phyloP scores from a whole-genome alignment of 2,329 filamentous ascomycete genomes.

The Pseudofabraea citricarpa region DNA sequence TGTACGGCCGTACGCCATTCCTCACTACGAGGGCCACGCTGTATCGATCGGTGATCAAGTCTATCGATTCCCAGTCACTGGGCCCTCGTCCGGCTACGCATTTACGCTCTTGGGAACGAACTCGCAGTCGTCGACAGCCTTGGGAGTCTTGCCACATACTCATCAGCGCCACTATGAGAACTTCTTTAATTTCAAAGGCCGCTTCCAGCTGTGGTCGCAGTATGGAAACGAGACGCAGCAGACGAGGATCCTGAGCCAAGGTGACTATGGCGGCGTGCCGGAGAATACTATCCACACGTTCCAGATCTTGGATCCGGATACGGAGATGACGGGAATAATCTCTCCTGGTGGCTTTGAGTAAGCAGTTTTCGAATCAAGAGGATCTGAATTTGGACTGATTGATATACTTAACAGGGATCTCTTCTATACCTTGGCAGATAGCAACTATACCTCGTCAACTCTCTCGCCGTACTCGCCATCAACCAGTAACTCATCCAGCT shows the following conservation, averaged over 20 bases:
- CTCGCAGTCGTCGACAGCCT: slow-evolving; percentile 28
- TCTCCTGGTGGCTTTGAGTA: slow-evolving; percentile 43
- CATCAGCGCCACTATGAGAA: slow-evolving; percentile 40
- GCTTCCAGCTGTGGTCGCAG: slow-evolving; percentile 39
- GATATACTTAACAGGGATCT: slow-evolving; percentile 23
- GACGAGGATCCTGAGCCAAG: slow-evolving; percentile 34
- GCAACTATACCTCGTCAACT: slow-evolving; percentile 30
- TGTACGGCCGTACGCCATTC: slow-evolving; percentile 20
- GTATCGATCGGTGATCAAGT: slow-evolving; percentile 29
- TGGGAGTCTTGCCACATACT: slow-evolving; percentile 39
- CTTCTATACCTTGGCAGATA: slow-evolving; percentile 34
- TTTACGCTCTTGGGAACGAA: slow-evolving; percentile 41
- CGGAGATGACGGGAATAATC: slow-evolving; percentile 40
- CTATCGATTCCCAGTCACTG: slow-evolving; percentile 39
- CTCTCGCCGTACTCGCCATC: slow-evolving; percentile 32
- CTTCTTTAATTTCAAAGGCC: slow-evolving; percentile 40
- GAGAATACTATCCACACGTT: slow-evolving; percentile 43
- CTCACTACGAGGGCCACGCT: slow-evolving; percentile 20
- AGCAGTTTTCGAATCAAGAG: slow-evolving; percentile 4
- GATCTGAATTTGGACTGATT: not conserved
- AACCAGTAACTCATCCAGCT: slow-evolving; percentile 4
- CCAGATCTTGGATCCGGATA: slow-evolving; percentile 41
- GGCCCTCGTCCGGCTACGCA: slow-evolving; percentile 37
- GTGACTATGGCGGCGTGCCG: slow-evolving; percentile 41
- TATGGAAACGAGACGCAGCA: slow-evolving; percentile 22